Evolutionary conservation across 1,284 basidiomycete species (phyloP).

Genomic region (Volvariella surrecta): DNA sequence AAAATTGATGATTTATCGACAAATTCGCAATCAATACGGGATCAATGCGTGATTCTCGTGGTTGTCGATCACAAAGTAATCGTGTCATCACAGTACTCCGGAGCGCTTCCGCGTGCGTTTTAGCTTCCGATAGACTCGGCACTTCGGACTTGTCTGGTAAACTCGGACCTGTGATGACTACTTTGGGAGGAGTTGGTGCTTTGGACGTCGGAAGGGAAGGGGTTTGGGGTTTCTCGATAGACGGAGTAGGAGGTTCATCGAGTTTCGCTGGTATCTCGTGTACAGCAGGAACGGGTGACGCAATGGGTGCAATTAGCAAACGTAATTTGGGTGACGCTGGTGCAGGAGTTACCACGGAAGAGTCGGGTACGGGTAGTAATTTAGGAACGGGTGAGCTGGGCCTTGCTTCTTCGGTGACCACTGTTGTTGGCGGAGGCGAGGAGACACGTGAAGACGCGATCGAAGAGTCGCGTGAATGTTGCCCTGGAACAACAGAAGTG

Average conservation of each 20-base stretch:
- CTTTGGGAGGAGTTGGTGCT: background rate
- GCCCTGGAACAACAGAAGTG: too few species aligned
- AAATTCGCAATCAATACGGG: conserved; percentile 56
- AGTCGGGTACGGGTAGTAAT: conserved; percentile 5
- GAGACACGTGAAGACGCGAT: background rate
- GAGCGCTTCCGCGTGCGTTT: conserved; percentile 47
- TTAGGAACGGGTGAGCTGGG: background rate
- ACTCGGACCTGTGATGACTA: conserved; percentile 12
- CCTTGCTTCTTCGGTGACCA: background rate
- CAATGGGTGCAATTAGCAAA: background rate
- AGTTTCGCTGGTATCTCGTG: too few species aligned
- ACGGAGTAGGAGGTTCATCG: too few species aligned
- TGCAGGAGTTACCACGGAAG: background rate
- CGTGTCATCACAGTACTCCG: conserved; percentile 53
- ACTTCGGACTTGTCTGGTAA: conserved; percentile 19
- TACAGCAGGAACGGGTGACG: background rate
- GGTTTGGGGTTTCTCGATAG: too few species aligned
- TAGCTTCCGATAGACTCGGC: conserved; percentile 28
- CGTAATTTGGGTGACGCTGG: conserved; percentile 1
- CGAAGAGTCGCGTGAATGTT: too few species aligned
- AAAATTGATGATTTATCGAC: conserved; percentile 26
- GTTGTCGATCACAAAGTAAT: conserved; percentile 47
- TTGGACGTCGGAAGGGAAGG: too few species aligned
- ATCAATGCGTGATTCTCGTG: conserved; percentile 48
- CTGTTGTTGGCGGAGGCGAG: background rate